A percentile compares a stretch with the other conserved stretches of the same genome.
Conservation (phyloP, 2,329 filamentous ascomycete species). For the Fusarium sacchari region DNA sequence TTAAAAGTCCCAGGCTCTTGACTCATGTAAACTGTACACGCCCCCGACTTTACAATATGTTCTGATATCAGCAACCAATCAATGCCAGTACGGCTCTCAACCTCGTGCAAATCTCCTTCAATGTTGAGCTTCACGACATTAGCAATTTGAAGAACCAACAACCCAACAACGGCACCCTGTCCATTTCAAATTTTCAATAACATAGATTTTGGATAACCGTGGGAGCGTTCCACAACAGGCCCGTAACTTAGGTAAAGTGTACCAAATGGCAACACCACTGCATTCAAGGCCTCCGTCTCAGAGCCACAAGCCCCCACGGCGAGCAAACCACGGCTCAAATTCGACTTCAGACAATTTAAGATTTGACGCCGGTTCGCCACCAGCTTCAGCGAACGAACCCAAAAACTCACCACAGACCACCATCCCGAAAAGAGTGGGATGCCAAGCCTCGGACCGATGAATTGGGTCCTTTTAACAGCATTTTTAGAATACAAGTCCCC, state of each 20-base stretch:
- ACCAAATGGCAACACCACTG: slow-evolving; percentile 23
- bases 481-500: slow-evolving; percentile 6
- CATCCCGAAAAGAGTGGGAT: slow-evolving; percentile 7
- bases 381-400: slow-evolving; percentile 23
- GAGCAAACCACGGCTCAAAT: slow-evolving; percentile 23
- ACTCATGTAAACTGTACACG: slow-evolving; percentile 21
- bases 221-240: slow-evolving; percentile 17
- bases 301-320: slow-evolving; percentile 21
- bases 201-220: slow-evolving; percentile 7
- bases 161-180: slow-evolving; percentile 7
- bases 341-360: slow-evolving; percentile 24
- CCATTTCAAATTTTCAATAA: slow-evolving; percentile 8
- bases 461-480: slow-evolving; percentile 6
- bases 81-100: not conserved
- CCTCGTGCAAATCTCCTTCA: not conserved
- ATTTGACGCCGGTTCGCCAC: slow-evolving; percentile 40
- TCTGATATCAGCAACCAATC: not conserved
- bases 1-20: slow-evolving; percentile 5
- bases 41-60: slow-evolving; percentile 1
- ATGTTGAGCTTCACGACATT: not conserved
- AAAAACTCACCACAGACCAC: slow-evolving; percentile 7
- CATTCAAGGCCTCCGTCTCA: slow-evolving; percentile 7
- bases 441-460: slow-evolving; percentile 39
- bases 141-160: not conserved
- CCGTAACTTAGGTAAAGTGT: slow-evolving; percentile 11